Evolutionary conservation across 2,329 filamentous ascomycete species (phyloP).

Genomic region (Dendrostoma leiphaemia): DNA sequence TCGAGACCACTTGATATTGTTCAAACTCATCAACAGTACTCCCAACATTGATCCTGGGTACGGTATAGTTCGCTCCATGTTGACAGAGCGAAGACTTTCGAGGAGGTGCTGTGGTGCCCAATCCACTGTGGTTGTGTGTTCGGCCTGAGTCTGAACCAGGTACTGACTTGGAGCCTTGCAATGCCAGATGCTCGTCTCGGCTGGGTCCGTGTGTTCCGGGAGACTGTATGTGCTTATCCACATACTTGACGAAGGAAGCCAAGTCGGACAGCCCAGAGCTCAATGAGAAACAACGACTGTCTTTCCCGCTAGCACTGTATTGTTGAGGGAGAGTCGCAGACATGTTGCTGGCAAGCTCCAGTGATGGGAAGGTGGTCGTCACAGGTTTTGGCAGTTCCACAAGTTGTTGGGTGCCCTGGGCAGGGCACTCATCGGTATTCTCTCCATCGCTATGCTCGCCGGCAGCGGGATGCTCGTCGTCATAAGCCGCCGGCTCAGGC

Average conservation of each 20-base stretch:
- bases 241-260: slow-evolving; percentile 23
- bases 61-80: slow-evolving; percentile 5
- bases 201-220: neutral
- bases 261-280: slow-evolving; percentile 22
- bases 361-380: neutral
- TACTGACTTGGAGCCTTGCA: neutral
- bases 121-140: neutral
- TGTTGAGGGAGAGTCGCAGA: neutral
- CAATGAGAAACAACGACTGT: slow-evolving; percentile 22
- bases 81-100: slow-evolving; percentile 12
- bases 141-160: neutral
- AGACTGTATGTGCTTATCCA: slow-evolving; percentile 18
- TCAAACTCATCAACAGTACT: slow-evolving; percentile 3
- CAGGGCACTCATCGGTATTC: neutral
- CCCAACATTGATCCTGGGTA: slow-evolving; percentile 1
- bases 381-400: neutral
- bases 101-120: slow-evolving; percentile 6
- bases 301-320: slow-evolving; percentile 8
- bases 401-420: neutral
- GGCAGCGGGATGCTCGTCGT: neutral
- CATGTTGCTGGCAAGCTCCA: neutral
- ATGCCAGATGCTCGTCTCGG: neutral
- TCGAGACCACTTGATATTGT: slow-evolving; percentile 15
- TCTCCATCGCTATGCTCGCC: neutral
- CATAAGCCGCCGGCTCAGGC: neutral